These are phyloP conservation scores for Alternaria sp. DNA, from an alignment of 2,329 filamentous ascomycete species.

Conservation along the genomic window DNA sequence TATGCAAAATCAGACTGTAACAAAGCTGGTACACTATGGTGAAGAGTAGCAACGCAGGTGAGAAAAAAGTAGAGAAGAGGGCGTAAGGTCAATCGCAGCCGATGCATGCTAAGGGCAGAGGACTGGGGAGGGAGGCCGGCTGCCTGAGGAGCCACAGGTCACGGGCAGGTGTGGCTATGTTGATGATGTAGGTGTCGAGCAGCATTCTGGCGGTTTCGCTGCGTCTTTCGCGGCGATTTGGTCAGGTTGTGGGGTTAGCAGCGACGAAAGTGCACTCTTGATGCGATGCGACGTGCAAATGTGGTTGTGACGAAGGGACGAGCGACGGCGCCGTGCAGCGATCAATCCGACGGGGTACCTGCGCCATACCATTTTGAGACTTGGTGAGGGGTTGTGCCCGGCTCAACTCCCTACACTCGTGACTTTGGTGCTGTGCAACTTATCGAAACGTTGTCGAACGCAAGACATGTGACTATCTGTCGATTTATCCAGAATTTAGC, in stretches of 20 bases:
- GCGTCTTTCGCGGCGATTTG: constrained; percentile 25
- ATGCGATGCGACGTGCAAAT: constrained; percentile 23
- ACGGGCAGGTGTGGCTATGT: constrained; percentile 37
- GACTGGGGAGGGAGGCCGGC: constrained; percentile 29
- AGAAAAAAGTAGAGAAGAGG: constrained; percentile 18
- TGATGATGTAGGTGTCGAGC: constrained; percentile 23
- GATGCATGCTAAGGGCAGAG: constrained; percentile 19
- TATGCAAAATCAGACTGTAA: neutral
- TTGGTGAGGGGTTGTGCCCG: constrained; percentile 9
- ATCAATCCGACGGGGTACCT: constrained; percentile 21
- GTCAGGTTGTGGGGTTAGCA: constrained; percentile 32
- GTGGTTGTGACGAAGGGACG: constrained; percentile 27
- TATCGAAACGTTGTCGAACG: neutral
- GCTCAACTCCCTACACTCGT: constrained; percentile 14
- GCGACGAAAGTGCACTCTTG: constrained; percentile 29
- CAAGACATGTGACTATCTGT: neutral
- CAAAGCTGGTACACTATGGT: neutral
- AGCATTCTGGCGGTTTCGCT: constrained; percentile 20
- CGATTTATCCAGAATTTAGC: neutral
- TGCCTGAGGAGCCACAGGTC: constrained; percentile 31
- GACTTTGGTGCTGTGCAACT: constrained; percentile 1
- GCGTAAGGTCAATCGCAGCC: constrained; percentile 12
- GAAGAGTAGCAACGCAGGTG: constrained; percentile 8
- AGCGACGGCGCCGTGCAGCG: constrained; percentile 28
- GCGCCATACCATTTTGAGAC: constrained; percentile 30